Conservation (phyloP, 139 green algal species). For the Chlorella ohadii region DNA sequence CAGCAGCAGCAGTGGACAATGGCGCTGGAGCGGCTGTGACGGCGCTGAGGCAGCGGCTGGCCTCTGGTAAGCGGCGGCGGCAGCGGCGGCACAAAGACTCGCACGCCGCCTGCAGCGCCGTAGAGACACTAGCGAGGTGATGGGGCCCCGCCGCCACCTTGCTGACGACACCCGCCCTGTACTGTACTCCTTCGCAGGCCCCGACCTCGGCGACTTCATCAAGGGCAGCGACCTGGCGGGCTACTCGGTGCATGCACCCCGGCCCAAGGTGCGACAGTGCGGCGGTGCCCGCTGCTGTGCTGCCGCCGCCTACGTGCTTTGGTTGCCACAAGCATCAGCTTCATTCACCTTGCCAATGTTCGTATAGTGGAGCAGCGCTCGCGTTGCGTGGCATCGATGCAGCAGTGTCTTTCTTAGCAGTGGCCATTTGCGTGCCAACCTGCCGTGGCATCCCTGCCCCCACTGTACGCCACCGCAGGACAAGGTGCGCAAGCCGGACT, state of each 20-base stretch:
- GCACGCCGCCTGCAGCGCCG: no score
- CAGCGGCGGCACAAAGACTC: background rate
- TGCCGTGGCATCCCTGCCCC: no score
- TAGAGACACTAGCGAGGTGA: no score
- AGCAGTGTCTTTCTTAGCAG: no score
- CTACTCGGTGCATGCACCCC: conserved; percentile 85
- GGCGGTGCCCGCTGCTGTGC: background rate
- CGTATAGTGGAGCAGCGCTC: background rate
- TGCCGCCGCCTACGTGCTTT: background rate
- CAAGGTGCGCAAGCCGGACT: conserved; percentile 94
- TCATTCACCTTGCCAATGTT: background rate
- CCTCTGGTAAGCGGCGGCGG: conserved; percentile 39
- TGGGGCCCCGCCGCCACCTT: background rate
- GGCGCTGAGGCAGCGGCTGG: conserved; percentile 44
- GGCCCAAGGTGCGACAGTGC: conserved; percentile 69
- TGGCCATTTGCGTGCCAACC: no score
- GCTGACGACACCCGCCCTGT: background rate
- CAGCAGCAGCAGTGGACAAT: background rate
- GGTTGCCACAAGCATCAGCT: no score
- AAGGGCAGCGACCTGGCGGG: conserved; percentile 35
- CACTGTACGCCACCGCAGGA: conserved; percentile 56
- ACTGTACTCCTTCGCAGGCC: conserved; percentile 48
- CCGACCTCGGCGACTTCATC: conserved; percentile 81
- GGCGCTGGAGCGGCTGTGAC: conserved; percentile 25
- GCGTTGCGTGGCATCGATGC: background rate